Evolutionary conservation across 1,139 yeast species (phyloP), one percentile per base, ranked within the genome.

Genomic region (Pichia sp.): DNA sequence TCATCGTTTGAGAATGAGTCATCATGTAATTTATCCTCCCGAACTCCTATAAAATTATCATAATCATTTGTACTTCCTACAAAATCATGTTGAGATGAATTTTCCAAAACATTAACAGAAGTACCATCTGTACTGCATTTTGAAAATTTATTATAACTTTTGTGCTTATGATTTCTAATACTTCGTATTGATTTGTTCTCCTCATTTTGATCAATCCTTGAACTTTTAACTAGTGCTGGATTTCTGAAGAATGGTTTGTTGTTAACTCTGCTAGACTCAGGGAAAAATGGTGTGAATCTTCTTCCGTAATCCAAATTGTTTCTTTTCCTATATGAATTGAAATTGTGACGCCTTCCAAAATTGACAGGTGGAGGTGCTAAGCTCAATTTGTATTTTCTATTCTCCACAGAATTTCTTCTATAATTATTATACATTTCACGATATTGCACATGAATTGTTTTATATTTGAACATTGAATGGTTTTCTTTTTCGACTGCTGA

Each of bases 391-490:
- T 71, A 69, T 8, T 55, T 58, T 38, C 43, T 46, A 11, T 44
- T 49, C 25, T 47, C 47, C 11, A 54, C 50, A 33, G 41, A 50
- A 26, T 50, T 53, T 43, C 53, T 52, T 42, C 54, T 55, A 28
- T 51, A 55, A 28, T 56, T 54, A 40, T 62, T 70, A 49, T 75
- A 75, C 48, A 75, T 62, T 58, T 83, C 93, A 45, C 84, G 72
- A 56, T 81, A 84, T 59, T 83, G 93, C 34, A 85, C 95, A 61
- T 83, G 91, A 69, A 85, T 81, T 5, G 91, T 81, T 59, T 74
- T 79, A 41, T 75, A 78, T 53, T 75, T 64, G 53, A 85, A 76
- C 61, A 79, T 72, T 2, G 93, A 71, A 61, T 84, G 95, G 55
- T 85, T 84, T 56, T 84, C 94, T 44, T 77, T 69, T 56, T 82